Conservation (phyloP, 345 rosid genomes). For the Camelina laxa region DNA sequence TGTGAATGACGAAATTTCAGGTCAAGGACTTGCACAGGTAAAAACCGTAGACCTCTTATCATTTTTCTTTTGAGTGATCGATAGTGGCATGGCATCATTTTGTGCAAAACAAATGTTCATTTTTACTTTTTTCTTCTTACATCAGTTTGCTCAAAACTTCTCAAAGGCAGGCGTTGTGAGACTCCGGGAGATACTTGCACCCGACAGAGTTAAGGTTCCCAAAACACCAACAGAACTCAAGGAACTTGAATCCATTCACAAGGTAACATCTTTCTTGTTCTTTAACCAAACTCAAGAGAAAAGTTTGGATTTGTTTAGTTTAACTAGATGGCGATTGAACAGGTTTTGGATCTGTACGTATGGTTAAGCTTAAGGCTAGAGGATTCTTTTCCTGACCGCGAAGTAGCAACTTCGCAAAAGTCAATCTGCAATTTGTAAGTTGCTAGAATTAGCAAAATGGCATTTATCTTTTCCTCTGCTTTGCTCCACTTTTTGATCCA, state of each 20-base stretch:
- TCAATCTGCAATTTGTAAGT: constrained; percentile 80
- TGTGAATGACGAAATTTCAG: constrained; percentile 67
- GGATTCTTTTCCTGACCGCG: constrained; percentile 81
- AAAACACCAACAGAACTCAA: constrained; percentile 62
- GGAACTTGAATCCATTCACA: constrained; percentile 96
- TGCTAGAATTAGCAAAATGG: neutral
- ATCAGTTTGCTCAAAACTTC: constrained; percentile 79
- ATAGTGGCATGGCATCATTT: constrained; percentile 12
- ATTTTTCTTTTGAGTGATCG: neutral
- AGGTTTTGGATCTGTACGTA: constrained; percentile 91
- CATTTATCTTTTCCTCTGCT: constrained; percentile 1
- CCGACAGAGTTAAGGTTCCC: constrained; percentile 73
- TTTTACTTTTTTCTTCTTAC: neutral
- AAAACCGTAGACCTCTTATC: constrained; percentile 11
- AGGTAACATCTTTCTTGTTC: constrained; percentile 54
- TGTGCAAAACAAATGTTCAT: constrained; percentile 11
- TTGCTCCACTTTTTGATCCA: constrained; percentile 2
- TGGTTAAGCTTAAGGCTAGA: constrained; percentile 92
- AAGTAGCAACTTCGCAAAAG: constrained; percentile 82
- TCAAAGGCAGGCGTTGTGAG: constrained; percentile 69
- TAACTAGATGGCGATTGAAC: constrained; percentile 7
- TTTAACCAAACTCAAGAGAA: neutral
- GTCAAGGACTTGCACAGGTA: constrained; percentile 90
- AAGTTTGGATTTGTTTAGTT: neutral
- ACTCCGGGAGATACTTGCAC: constrained; percentile 81